Percentiles rank a stretch among this genome's conserved stretches.
Evolutionary conservation across 345 rosid genomes (phyloP).

Genomic region (Populus pruinosa): DNA sequence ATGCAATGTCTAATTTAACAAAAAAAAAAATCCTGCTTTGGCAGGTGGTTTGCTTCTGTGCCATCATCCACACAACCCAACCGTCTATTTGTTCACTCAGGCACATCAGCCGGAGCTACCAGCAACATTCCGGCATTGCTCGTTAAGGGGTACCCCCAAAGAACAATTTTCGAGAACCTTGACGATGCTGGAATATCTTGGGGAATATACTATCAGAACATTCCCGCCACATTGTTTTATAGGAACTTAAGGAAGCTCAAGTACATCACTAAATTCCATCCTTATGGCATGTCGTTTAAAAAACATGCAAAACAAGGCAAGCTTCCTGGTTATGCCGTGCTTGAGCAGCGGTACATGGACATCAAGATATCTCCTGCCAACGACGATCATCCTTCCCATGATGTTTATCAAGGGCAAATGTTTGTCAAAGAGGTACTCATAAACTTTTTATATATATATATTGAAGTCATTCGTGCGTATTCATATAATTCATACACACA

Average conservation of each 20-base stretch:
- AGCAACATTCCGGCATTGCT: constrained; percentile 64
- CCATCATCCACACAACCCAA: constrained; percentile 92
- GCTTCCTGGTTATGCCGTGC: constrained; percentile 61
- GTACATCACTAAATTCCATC: constrained; percentile 46
- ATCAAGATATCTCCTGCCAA: constrained; percentile 47
- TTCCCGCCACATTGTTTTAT: constrained; percentile 77
- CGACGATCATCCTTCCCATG: constrained; percentile 95
- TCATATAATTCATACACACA: no score
- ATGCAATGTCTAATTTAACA: not conserved
- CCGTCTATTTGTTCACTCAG: constrained; percentile 73
- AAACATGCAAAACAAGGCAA: constrained; percentile 54
- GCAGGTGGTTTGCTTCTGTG: constrained; percentile 83
- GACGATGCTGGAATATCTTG: constrained; percentile 48
- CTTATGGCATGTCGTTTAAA: constrained; percentile 48
- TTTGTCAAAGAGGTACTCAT: constrained; percentile 55
- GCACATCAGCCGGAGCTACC: constrained; percentile 78
- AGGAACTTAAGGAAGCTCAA: constrained; percentile 67
- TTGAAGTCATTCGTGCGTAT: no score
- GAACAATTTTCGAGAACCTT: constrained; percentile 76
- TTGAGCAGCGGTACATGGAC: constrained; percentile 89
- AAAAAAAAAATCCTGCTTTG: not conserved
- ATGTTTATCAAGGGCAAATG: constrained; percentile 84
- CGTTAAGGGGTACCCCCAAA: constrained; percentile 64
- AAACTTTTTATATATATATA: not conserved
- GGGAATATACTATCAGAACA: constrained; percentile 82